Conservation (phyloP, 176 grass and related monocot genomes). For the Echinochloa phyllopogon region DNA sequence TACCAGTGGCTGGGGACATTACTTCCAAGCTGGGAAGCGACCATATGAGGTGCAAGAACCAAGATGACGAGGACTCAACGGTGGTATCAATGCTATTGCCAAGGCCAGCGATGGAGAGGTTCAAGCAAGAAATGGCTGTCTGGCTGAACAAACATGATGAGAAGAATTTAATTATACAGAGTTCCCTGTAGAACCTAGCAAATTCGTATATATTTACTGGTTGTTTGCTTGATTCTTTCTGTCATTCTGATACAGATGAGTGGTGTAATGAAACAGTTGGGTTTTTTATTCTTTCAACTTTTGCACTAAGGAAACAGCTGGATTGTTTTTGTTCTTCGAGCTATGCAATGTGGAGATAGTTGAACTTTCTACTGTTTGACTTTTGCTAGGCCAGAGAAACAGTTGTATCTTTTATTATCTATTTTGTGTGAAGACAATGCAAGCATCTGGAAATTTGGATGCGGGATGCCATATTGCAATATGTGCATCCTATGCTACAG, state of each 20-base stretch:
- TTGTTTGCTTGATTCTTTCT: background rate
- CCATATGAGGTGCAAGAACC: conserved; percentile 31
- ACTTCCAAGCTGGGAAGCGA: conserved; percentile 30
- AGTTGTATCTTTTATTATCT: background rate
- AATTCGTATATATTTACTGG: background rate
- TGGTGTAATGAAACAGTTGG: background rate
- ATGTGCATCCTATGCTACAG: no score
- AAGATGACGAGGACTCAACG: background rate
- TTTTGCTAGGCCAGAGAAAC: background rate
- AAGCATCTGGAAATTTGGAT: background rate
- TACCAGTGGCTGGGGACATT: conserved; percentile 24
- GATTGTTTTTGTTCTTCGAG: background rate
- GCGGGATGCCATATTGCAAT: no score
- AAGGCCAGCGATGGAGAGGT: conserved; percentile 16
- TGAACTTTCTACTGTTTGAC: background rate
- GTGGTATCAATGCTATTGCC: conserved; percentile 33
- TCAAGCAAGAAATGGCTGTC: conserved; percentile 22
- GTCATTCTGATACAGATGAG: background rate
- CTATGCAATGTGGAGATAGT: background rate
- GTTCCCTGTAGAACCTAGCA: conserved; percentile 17
- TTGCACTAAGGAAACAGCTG: background rate
- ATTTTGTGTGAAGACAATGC: background rate
- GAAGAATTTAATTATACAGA: conserved; percentile 18
- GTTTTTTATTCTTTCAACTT: background rate
- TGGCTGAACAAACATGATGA: conserved; percentile 26